Evolutionary conservation across 2,329 filamentous ascomycete species (phyloP).

Genomic region (Lachnellula arida): DNA sequence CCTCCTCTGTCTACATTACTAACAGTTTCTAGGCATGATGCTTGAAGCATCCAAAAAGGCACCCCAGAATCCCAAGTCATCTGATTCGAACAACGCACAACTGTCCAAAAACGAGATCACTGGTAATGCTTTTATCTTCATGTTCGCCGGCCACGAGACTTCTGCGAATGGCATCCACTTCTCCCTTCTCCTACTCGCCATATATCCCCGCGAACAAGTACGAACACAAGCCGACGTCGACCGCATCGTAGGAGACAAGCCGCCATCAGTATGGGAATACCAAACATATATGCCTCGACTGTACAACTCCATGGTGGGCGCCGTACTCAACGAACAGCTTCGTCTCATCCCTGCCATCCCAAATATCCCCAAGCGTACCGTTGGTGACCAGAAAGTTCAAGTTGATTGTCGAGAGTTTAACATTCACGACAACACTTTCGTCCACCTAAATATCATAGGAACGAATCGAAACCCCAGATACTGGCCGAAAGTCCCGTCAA

Average conservation of each 20-base stretch:
- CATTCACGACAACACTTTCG: conserved; percentile 30
- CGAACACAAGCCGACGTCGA: conserved; percentile 27
- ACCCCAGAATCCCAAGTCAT: background rate
- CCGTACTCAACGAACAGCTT: conserved; percentile 46
- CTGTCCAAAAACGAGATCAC: conserved; percentile 29
- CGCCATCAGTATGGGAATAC: conserved; percentile 18
- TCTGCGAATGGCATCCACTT: conserved; percentile 31
- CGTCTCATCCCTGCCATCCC: conserved; percentile 50
- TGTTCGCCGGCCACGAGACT: conserved; percentile 33
- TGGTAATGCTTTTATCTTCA: conserved; percentile 30
- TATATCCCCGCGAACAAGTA: conserved; percentile 13
- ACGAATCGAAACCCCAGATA: conserved; percentile 51
- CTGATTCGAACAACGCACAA: conserved; percentile 2
- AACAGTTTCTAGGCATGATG: conserved; percentile 16
- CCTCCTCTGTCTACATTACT: background rate
- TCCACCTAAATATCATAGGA: conserved; percentile 42
- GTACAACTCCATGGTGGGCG: conserved; percentile 26
- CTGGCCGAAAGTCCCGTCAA: conserved; percentile 39
- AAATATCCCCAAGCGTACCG: conserved; percentile 47
- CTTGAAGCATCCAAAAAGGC: conserved; percentile 17
- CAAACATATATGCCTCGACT: conserved; percentile 21
- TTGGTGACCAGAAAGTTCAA: conserved; percentile 7
- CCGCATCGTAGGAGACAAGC: conserved; percentile 21
- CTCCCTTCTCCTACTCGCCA: conserved; percentile 27
- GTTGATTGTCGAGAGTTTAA: conserved; percentile 14